Evolutionary conservation across 139 green algal species (phyloP).

Genomic region (Coccomyxa sp.): DNA sequence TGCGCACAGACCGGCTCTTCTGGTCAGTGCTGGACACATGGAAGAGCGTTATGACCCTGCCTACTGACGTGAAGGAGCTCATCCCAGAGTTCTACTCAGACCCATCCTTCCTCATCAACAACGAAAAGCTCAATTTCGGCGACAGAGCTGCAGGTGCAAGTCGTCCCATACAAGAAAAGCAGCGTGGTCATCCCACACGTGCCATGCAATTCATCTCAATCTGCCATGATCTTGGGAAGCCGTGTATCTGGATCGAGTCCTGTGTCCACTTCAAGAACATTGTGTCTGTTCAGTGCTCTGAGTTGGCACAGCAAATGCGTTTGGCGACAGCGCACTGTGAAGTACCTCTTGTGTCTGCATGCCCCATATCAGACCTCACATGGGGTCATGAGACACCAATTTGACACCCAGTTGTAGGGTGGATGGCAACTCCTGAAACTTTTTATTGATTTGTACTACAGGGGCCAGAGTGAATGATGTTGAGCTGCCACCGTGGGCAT

Average conservation of each 20-base stretch:
- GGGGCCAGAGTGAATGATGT: conserved; percentile 45
- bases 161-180: too few species aligned
- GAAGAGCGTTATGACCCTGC: conserved; percentile 39
- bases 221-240: not conserved
- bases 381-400: too few species aligned
- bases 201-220: not conserved
- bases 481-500: conserved; percentile 65
- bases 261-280: too few species aligned
- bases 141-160: conserved; percentile 11
- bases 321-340: too few species aligned
- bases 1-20: conserved; percentile 52
- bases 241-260: too few species aligned
- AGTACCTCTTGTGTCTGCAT: too few species aligned
- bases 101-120: conserved; percentile 63
- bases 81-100: conserved; percentile 73
- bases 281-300: too few species aligned
- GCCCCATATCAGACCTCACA: too few species aligned
- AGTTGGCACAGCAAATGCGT: too few species aligned
- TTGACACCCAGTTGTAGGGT: too few species aligned
- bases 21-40: conserved; percentile 49
- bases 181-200: too few species aligned
- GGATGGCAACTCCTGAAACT: not conserved
- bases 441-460: not conserved
- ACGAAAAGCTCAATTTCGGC: conserved; percentile 36
- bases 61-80: conserved; percentile 75